These are phyloP conservation scores for Fusarium dimerum DNA, from an alignment of 2,329 filamentous ascomycete genomes.

Conservation along the genomic window DNA sequence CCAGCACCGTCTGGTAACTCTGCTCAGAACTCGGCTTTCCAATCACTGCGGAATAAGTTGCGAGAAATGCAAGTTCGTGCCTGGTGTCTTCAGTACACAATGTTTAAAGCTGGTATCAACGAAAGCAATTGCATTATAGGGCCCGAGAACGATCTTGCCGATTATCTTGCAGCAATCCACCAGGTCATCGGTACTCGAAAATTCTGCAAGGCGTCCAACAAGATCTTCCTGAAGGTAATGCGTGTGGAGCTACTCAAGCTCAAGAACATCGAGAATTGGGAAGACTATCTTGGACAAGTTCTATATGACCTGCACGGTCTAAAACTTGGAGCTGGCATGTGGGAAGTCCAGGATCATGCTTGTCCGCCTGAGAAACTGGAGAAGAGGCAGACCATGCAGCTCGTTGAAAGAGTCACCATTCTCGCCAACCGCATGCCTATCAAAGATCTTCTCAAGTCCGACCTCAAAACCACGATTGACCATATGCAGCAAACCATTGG, in stretches of 20 bases:
- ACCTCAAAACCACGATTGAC: conserved; percentile 87
- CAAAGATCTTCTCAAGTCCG: conserved; percentile 88
- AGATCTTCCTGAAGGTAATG: conserved; percentile 85
- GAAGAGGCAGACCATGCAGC: conserved; percentile 73
- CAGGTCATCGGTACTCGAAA: conserved; percentile 80
- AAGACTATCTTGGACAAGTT: conserved; percentile 83
- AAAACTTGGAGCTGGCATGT: conserved; percentile 69
- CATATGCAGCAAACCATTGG: conserved; percentile 89
- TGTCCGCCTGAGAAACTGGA: conserved; percentile 79
- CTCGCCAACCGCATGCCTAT: conserved; percentile 83
- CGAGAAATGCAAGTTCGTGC: conserved; percentile 84
- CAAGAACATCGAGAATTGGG: conserved; percentile 76
- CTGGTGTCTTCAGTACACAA: conserved; percentile 84
- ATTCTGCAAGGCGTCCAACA: conserved; percentile 82
- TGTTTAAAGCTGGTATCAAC: conserved; percentile 78
- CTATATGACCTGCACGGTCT: conserved; percentile 81
- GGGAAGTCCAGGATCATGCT: conserved; percentile 74
- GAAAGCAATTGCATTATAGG: conserved; percentile 63
- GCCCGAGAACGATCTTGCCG: conserved; percentile 71
- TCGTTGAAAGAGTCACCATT: conserved; percentile 81
- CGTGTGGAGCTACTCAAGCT: conserved; percentile 81
- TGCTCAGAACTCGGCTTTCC: conserved; percentile 56
- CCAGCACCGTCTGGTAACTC: conserved; percentile 59
- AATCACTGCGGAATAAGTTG: conserved; percentile 62
- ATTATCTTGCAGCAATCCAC: conserved; percentile 80